These are phyloP conservation scores for Cercospora janseana DNA, from an alignment of 2,329 filamentous ascomycete species.

Conservation along the genomic window DNA sequence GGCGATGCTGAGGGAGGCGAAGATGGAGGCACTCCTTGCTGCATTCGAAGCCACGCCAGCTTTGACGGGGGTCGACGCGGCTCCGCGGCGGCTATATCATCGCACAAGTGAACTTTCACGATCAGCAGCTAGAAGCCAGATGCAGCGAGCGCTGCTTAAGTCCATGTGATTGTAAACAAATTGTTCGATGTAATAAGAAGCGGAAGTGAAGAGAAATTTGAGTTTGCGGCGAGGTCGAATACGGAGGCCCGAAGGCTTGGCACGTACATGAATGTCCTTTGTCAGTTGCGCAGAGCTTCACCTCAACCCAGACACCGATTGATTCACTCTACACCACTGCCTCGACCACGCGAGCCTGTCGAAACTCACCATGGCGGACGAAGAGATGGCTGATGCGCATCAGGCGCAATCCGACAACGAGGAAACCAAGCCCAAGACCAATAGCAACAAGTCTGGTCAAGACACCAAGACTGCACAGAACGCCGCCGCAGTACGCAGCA, in stretches of 20 bases:
- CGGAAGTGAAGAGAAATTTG: neutral
- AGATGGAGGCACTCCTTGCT: no score
- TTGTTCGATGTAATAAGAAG: no score
- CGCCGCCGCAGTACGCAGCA: slow-evolving; percentile 78
- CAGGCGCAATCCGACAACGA: slow-evolving; percentile 35
- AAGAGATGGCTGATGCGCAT: slow-evolving; percentile 59
- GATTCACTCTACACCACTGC: neutral
- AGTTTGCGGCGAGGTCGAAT: neutral
- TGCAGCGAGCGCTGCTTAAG: no score
- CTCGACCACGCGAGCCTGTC: neutral
- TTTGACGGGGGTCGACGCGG: no score
- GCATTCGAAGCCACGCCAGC: no score
- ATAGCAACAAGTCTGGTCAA: slow-evolving; percentile 36
- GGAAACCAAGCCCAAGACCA: slow-evolving; percentile 15
- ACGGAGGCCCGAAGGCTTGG: slow-evolving; percentile 1
- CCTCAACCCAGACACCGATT: neutral
- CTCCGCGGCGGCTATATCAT: no score
- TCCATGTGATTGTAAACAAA: no score
- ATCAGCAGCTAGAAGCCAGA: no score
- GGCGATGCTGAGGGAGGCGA: neutral
- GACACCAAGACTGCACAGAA: slow-evolving; percentile 71
- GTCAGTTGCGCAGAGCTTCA: no score
- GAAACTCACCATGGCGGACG: slow-evolving; percentile 35
- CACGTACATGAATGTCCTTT: neutral
- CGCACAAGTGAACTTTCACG: no score